Evolutionary conservation across 2,329 filamentous ascomycete species (phyloP).

Genomic region (Teratosphaeria nubilosa): DNA sequence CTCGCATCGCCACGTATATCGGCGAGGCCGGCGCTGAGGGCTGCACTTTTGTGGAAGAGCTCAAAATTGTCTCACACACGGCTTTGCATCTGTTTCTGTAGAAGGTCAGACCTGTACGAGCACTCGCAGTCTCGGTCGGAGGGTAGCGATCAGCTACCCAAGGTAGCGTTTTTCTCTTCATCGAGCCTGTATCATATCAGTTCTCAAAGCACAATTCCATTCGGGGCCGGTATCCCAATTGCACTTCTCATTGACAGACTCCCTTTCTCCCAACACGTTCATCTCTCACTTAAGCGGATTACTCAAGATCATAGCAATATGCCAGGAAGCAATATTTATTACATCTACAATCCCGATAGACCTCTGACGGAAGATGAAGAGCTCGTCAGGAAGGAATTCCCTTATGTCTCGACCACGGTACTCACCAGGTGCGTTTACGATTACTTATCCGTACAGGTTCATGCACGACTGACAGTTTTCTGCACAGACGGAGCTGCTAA

Average conservation of each 20-base stretch:
- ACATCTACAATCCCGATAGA: background rate
- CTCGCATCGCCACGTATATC: background rate
- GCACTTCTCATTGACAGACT: background rate
- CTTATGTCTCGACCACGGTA: conserved; percentile 2
- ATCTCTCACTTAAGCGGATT: background rate
- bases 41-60: background rate
- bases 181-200: background rate
- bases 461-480: background rate
- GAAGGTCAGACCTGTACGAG: background rate
- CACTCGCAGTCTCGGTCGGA: background rate
- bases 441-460: background rate
- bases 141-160: background rate
- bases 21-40: background rate
- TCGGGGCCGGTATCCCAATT: background rate
- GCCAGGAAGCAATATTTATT: background rate
- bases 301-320: background rate
- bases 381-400: background rate
- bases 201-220: background rate
- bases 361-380: background rate
- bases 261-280: background rate
- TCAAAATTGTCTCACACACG: background rate
- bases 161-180: background rate
- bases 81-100: background rate
- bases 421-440: background rate
- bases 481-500: background rate